A percentile compares a stretch with the other conserved stretches of the same genome.
Evolutionary conservation across 371 early-diverging fungal species (phyloP).

Genomic region (Nematocida sp.): DNA sequence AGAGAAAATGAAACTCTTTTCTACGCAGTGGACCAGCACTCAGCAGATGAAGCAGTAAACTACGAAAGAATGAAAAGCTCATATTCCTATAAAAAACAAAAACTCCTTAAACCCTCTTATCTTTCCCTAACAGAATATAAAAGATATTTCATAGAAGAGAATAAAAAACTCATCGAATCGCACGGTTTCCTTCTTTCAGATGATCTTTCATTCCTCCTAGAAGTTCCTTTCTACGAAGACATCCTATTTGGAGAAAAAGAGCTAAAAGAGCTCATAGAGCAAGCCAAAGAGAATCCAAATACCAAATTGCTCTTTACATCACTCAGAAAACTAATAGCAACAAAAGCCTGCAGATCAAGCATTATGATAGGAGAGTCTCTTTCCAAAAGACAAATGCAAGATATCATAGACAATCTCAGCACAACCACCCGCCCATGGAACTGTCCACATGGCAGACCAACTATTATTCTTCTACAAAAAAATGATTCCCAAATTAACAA

Average conservation of each 20-base stretch:
- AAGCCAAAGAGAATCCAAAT: slow-evolving; percentile 53
- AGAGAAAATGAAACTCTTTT: slow-evolving; percentile 70
- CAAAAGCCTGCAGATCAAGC: slow-evolving; percentile 70
- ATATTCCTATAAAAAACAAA: slow-evolving; percentile 69
- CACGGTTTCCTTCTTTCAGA: slow-evolving; percentile 63
- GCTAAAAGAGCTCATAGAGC: slow-evolving; percentile 57
- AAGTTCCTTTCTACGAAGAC: slow-evolving; percentile 60
- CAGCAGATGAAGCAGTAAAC: slow-evolving; percentile 90
- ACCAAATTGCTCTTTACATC: slow-evolving; percentile 50
- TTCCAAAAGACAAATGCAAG: slow-evolving; percentile 57
- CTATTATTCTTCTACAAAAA: slow-evolving; percentile 66
- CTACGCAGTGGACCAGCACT: slow-evolving; percentile 93
- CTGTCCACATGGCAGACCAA: slow-evolving; percentile 95
- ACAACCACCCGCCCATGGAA: slow-evolving; percentile 69
- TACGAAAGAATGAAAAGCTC: slow-evolving; percentile 72
- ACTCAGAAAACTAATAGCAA: slow-evolving; percentile 67
- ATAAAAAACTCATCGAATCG: slow-evolving; percentile 69
- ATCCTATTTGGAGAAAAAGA: slow-evolving; percentile 59
- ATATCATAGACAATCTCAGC: slow-evolving; percentile 59
- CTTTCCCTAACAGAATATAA: slow-evolving; percentile 74
- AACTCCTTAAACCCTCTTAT: slow-evolving; percentile 68
- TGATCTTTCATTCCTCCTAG: background rate
- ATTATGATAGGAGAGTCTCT: slow-evolving; percentile 70
- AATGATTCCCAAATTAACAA: background rate
- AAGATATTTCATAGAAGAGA: slow-evolving; percentile 74